phyloP scores from a whole-genome alignment of 106 monocot species.

The Phalaenopsis equestris region DNA sequence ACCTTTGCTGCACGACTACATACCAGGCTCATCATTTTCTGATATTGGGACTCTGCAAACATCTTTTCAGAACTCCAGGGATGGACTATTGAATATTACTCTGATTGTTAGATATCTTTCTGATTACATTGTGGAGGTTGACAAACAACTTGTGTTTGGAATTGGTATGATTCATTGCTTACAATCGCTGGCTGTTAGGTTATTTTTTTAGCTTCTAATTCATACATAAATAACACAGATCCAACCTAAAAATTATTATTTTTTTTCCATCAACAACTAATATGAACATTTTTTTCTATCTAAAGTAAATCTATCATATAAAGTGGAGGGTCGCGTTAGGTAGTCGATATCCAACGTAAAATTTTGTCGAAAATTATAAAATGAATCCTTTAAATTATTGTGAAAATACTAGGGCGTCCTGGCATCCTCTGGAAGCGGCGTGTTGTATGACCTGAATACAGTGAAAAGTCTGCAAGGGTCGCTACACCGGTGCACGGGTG shows the following conservation, averaged over 20 bases:
- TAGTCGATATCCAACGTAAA: too few species aligned
- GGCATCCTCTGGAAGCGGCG: too few species aligned
- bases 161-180: constrained; percentile 32
- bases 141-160: constrained; percentile 55
- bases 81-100: constrained; percentile 73
- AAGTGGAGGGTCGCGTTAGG: too few species aligned
- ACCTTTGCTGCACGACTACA: constrained; percentile 77
- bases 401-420: too few species aligned
- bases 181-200: neutral
- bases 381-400: too few species aligned
- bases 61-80: constrained; percentile 57
- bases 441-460: too few species aligned
- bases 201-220: neutral
- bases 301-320: neutral
- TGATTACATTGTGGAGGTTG: constrained; percentile 85
- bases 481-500: too few species aligned
- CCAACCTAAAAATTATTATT: neutral
- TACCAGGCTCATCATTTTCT: constrained; percentile 69
- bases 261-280: neutral
- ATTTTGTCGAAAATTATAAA: too few species aligned
- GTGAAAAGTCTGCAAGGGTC: too few species aligned
- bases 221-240: neutral
- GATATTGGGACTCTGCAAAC: constrained; percentile 39
- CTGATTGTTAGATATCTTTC: constrained; percentile 75
- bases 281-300: neutral